Percentiles rank a stretch among this genome's conserved stretches.
These are phyloP conservation scores for Umbelopsis isabellina DNA, from an alignment of 192 early-diverging fungal genomes.

Conservation along the genomic window DNA sequence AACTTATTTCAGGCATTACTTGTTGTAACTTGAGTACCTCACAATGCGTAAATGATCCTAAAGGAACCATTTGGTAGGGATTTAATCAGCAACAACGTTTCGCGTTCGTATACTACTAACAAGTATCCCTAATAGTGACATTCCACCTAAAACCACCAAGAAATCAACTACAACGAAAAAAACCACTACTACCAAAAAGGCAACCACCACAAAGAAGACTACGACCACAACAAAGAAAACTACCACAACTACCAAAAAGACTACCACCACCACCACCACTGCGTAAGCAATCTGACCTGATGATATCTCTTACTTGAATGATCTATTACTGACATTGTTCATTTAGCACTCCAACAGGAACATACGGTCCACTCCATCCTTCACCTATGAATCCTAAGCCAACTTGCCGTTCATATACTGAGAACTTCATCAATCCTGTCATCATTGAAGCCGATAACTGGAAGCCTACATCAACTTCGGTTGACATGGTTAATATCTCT, in stretches of 20 bases:
- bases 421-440: conserved; percentile 5
- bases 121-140: not conserved
- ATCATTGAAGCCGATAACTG: conserved; percentile 20
- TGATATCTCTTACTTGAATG: not conserved
- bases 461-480: not conserved
- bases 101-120: not conserved
- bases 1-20: not conserved
- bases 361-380: conserved; percentile 13
- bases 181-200: not conserved
- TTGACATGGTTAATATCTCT: conserved; percentile 19
- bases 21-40: conserved; percentile 12
- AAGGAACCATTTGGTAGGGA: conserved; percentile 3
- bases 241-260: not conserved
- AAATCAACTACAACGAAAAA: not conserved
- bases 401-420: conserved; percentile 17
- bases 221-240: not conserved
- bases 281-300: not conserved
- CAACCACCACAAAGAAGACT: not conserved
- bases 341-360: not conserved
- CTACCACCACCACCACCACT: conserved; percentile 5
- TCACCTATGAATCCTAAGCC: conserved; percentile 13
- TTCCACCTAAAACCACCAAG: conserved; percentile 9
- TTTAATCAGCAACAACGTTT: not conserved
- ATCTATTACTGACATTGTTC: not conserved
- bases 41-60: not conserved